Conservation (phyloP, 352 stramenopile species). For the Phytophthora pluvialis region DNA sequence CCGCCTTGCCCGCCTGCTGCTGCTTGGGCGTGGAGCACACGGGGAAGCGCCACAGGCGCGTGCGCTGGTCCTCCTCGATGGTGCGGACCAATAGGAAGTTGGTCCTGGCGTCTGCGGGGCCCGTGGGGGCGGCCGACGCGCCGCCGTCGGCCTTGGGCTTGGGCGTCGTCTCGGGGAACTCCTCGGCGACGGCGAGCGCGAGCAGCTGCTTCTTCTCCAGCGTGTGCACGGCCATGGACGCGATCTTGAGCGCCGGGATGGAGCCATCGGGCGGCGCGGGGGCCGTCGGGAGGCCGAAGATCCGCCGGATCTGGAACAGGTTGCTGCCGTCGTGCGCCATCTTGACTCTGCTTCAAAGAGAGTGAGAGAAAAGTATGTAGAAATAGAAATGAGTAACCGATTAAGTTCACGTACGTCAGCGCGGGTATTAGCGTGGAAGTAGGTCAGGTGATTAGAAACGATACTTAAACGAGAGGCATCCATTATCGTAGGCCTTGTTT, state of each 20-base stretch:
- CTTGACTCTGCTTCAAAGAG: constrained; percentile 14
- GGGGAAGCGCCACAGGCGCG: constrained; percentile 75
- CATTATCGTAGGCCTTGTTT: background rate
- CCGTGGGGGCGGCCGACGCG: background rate
- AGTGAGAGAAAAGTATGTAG: background rate
- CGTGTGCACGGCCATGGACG: constrained; percentile 72
- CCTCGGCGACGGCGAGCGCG: constrained; percentile 56
- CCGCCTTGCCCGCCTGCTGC: constrained; percentile 47
- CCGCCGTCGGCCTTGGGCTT: background rate
- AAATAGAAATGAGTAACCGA: constrained; percentile 5
- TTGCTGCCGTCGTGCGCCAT: constrained; percentile 50
- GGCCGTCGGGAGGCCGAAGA: constrained; percentile 46
- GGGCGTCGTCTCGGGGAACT: constrained; percentile 7
- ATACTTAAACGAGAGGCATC: background rate
- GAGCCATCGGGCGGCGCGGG: background rate
- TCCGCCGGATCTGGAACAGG: constrained; percentile 81
- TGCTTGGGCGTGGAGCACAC: constrained; percentile 74
- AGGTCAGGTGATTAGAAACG: background rate
- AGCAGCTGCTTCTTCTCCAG: constrained; percentile 79
- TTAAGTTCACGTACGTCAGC: constrained; percentile 30
- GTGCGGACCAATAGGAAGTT: constrained; percentile 77
- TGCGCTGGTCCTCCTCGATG: constrained; percentile 75
- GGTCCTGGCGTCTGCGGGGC: constrained; percentile 34
- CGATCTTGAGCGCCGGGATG: constrained; percentile 44
- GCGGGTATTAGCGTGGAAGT: too few species aligned